Conservation (phyloP, 768 basidiomycete species). For the Fomitopsis pulvina region DNA sequence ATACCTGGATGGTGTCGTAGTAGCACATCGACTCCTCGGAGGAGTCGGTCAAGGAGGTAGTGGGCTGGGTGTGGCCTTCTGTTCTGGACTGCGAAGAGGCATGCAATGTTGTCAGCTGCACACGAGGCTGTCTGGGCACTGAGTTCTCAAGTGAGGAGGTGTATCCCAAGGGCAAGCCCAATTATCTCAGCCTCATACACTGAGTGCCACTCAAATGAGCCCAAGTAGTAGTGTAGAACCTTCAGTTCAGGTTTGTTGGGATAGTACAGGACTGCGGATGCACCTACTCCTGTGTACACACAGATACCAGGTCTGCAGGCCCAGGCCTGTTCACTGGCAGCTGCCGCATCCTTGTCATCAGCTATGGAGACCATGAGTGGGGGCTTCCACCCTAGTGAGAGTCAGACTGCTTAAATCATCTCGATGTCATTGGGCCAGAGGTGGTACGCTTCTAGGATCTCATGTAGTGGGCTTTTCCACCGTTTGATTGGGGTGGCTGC, state of each 20-base stretch:
- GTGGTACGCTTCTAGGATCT: slow-evolving; percentile 11
- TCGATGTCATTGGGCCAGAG: slow-evolving; percentile 12
- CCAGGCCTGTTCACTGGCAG: slow-evolving; percentile 2
- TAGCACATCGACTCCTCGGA: background rate
- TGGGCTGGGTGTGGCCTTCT: background rate
- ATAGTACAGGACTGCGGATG: slow-evolving; percentile 20
- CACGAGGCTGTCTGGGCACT: background rate
- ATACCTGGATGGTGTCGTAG: background rate
- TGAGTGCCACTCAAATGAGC: slow-evolving; percentile 17
- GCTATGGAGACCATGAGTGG: background rate
- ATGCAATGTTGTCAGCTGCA: slow-evolving; percentile 8
- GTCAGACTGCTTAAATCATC: slow-evolving; percentile 12
- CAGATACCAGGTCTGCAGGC: background rate
- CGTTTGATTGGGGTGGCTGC: slow-evolving; percentile 6
- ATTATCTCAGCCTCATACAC: slow-evolving; percentile 26
- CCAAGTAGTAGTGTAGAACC: slow-evolving; percentile 15
- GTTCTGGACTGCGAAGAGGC: background rate
- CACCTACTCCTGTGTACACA: slow-evolving; percentile 27
- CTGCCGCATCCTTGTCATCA: too few relatives aligned
- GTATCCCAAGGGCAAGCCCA: slow-evolving; percentile 19
- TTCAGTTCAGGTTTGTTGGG: background rate
- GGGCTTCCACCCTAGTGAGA: slow-evolving; percentile 7
- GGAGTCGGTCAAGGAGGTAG: slow-evolving; percentile 6
- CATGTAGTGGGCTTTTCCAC: slow-evolving; percentile 18
- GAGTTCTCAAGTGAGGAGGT: slow-evolving; percentile 17